These are phyloP conservation scores for Annulohypoxylon stygium DNA, from an alignment of 495 filamentous ascomycete species.

Conservation along the genomic window DNA sequence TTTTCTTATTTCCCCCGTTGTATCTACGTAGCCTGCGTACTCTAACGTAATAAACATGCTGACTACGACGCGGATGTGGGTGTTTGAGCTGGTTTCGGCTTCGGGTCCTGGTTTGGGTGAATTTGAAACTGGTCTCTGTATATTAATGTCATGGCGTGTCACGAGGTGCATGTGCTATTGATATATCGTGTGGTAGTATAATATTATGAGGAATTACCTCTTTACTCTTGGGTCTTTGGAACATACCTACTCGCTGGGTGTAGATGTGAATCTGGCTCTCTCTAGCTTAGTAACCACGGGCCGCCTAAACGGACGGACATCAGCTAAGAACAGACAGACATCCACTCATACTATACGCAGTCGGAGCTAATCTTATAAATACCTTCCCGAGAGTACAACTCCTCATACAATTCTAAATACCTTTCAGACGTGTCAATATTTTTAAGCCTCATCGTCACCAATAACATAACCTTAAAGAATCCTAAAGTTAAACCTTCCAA, in stretches of 20 bases:
- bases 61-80: neutral
- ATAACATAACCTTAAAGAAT: too few relatives aligned
- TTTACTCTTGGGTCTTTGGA: neutral
- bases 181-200: neutral
- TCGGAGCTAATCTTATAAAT: neutral
- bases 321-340: neutral
- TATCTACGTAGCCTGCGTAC: neutral
- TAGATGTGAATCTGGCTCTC: neutral
- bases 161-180: neutral
- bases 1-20: neutral
- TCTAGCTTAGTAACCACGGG: neutral
- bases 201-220: neutral
- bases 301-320: too few relatives aligned
- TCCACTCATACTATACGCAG: neutral
- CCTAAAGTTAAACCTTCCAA: too few relatives aligned
- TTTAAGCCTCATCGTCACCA: too few relatives aligned
- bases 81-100: constrained; percentile 2
- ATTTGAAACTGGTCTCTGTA: constrained; percentile 8
- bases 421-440: too few relatives aligned
- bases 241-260: neutral
- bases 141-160: constrained; percentile 14
- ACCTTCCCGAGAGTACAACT: neutral
- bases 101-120: neutral
- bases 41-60: neutral
- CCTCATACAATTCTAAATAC: too few relatives aligned